A percentile compares a stretch with the other conserved stretches of the same genome.
phyloP scores from a whole-genome alignment of 2,329 filamentous ascomycete species.

The Colletotrichum sp. region DNA sequence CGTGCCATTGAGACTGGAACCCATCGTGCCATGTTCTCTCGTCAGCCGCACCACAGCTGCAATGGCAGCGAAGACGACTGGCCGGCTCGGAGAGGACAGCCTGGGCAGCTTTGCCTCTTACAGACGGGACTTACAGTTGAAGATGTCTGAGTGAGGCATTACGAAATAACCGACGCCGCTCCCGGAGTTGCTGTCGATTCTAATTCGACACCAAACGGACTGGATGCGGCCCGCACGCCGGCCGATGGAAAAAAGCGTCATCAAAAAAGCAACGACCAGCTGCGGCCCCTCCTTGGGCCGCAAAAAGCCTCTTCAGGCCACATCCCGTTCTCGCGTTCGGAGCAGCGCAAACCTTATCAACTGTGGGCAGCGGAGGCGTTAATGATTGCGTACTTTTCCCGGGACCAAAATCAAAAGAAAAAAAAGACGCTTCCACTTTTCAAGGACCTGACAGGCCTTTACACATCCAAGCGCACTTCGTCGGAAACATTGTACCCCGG shows the following conservation, averaged over 20 bases:
- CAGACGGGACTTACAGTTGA: neutral
- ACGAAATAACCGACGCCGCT: neutral
- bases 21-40: neutral
- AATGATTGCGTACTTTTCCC: neutral
- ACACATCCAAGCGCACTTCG: neutral
- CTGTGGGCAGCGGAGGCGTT: neutral
- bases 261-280: neutral
- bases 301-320: neutral
- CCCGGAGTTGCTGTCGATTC: neutral
- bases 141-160: neutral
- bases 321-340: neutral
- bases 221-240: neutral
- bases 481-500: neutral
- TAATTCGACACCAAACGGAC: neutral
- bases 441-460: neutral
- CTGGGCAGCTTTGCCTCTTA: neutral
- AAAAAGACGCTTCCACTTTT: neutral
- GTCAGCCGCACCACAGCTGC: neutral
- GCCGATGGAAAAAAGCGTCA: neutral
- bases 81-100: neutral
- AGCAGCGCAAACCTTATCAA: conserved; percentile 8
- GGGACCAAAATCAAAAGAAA: neutral
- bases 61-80: neutral
- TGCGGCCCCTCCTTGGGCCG: neutral
- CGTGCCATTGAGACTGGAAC: neutral